Conservation (phyloP, 495 filamentous ascomycete species). For the Bombardia bombarda region DNA sequence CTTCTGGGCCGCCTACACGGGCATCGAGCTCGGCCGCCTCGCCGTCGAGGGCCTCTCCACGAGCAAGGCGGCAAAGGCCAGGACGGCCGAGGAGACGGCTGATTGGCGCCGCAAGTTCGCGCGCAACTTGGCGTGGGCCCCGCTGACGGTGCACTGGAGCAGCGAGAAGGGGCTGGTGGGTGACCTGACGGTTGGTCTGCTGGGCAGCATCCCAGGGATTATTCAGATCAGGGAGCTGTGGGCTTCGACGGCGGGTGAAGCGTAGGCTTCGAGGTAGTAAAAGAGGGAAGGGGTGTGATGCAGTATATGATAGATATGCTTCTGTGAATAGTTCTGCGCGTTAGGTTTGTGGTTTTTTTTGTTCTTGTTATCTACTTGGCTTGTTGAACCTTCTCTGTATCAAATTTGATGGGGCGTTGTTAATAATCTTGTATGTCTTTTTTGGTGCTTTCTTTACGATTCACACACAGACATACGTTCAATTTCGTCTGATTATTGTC, state of each 20-base stretch:
- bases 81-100: constrained; percentile 29
- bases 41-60: constrained; percentile 35
- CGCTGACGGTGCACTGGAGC: constrained; percentile 72
- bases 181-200: constrained; percentile 51
- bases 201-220: constrained; percentile 58
- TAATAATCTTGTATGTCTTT: too few relatives aligned
- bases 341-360: too few relatives aligned
- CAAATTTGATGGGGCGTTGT: too few relatives aligned
- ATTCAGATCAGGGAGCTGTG: constrained; percentile 62
- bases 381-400: too few relatives aligned
- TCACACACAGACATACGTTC: too few relatives aligned
- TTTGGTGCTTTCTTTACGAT: too few relatives aligned
- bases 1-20: constrained; percentile 73
- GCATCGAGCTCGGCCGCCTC: constrained; percentile 63
- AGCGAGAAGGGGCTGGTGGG: constrained; percentile 57
- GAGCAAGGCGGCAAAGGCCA: constrained; percentile 26
- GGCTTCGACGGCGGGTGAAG: constrained; percentile 29
- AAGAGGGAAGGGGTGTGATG: too few relatives aligned
- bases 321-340: too few relatives aligned
- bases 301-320: too few relatives aligned
- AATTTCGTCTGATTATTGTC: too few relatives aligned
- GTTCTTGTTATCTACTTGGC: too few relatives aligned
- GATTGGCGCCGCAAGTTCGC: constrained; percentile 38
- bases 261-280: too few relatives aligned
- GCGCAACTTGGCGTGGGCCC: constrained; percentile 47